Base-by-base conservation (phyloP, 108 stramenopile species). In the Pseudonitzschia delicatissima region DNA sequence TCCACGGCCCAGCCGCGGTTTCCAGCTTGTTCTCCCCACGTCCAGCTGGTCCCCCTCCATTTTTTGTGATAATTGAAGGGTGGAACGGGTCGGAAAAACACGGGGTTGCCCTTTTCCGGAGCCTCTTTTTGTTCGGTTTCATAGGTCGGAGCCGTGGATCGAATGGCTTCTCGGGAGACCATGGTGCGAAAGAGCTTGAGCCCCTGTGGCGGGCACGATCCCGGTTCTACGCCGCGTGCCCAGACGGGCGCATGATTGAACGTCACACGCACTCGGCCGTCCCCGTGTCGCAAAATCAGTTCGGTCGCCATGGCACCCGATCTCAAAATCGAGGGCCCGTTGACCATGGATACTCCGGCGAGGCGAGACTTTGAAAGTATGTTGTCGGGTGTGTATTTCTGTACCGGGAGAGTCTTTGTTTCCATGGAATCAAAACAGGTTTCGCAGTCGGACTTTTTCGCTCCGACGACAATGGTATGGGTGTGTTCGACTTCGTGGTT, bases 201-300 rank as follows among this genome's bases (percentile, higher is more conserved):
- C 45, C 83, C 91, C 67, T 90, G 83, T 7, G 91, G 91, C 28
- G 91, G 91, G 68, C 87, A 81, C 25, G 72, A 80, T 45, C 83
- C 85, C 20, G 87, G 87, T 63, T 93, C 88, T 9, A 89, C 73
- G 11, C 83, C 91, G 31, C 64, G 72, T 70, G 78, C 83, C 91
- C 91, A 93, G 0, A 90, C 91, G 20, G 88, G 88, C n/a, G 88
- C 91, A 79, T 93, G 88, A 73, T 90, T 83, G 77, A 89, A 93
- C 23, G 84, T 78, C 21, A 87, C 88, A 29, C 91, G 80, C 9
- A 93, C 79, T 18, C 91, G 75, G 13, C 85, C 91, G 76, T 90
- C 81, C 7, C 87, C 88, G 55, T 90, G 80, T 47, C 66, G 50
- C 62, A 90, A 69, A 27, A 84, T 73, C 40, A 93, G 76, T 74